phyloP scores from a whole-genome alignment of 2,329 filamentous ascomycete species.

The Elsinoe necatrix region DNA sequence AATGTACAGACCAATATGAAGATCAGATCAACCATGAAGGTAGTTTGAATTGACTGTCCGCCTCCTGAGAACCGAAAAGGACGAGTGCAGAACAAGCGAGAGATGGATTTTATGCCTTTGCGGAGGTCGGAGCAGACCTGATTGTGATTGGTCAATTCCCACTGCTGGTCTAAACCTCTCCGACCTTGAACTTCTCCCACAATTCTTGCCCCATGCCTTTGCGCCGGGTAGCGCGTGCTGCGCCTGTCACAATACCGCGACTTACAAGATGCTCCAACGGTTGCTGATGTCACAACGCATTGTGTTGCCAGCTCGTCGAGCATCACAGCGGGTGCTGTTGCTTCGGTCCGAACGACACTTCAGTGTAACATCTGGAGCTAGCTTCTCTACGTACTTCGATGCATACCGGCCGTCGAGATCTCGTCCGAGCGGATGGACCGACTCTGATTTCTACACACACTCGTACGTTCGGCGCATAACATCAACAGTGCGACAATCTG shows the following conservation, averaged over 20 bases:
- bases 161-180: background rate
- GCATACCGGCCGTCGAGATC: background rate
- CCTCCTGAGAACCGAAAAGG: background rate
- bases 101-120: background rate
- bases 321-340: background rate
- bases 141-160: background rate
- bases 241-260: background rate
- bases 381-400: background rate
- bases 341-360: background rate
- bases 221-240: background rate
- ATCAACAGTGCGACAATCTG: background rate
- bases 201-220: background rate
- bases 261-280: background rate
- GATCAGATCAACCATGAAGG: conserved; percentile 7
- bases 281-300: background rate
- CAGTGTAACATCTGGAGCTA: background rate
- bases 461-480: background rate
- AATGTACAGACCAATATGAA: background rate
- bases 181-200: background rate
- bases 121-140: background rate
- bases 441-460: background rate
- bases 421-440: background rate
- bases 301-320: background rate
- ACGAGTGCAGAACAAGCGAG: background rate
- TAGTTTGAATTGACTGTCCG: conserved; percentile 11